Evolutionary conservation across 2,329 filamentous ascomycete species (phyloP).

Genomic region (Colletotrichum tofieldiae): DNA sequence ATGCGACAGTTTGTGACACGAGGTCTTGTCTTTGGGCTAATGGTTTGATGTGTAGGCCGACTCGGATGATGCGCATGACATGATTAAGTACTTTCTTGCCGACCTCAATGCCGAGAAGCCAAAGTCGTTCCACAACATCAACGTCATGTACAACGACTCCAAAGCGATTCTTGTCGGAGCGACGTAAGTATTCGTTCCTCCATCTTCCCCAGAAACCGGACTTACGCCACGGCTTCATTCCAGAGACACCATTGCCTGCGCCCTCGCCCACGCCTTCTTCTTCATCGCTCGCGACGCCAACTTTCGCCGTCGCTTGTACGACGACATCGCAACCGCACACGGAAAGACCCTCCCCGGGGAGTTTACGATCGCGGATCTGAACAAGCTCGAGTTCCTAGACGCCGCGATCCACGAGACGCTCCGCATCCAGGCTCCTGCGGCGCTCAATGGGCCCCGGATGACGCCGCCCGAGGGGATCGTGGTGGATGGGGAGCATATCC

Average conservation of each 20-base stretch:
- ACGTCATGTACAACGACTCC: constrained; percentile 45
- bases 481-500: constrained; percentile 48
- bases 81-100: constrained; percentile 47
- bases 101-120: constrained; percentile 47
- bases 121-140: constrained; percentile 43
- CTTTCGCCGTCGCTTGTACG: constrained; percentile 30
- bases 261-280: constrained; percentile 42
- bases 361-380: constrained; percentile 45
- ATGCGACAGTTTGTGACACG: neutral
- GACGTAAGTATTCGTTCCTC: constrained; percentile 36
- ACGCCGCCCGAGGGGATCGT: constrained; percentile 48
- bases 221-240: too few species aligned
- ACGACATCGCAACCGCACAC: constrained; percentile 37
- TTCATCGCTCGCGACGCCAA: constrained; percentile 37
- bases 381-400: constrained; percentile 44
- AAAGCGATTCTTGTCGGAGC: constrained; percentile 46
- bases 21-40: neutral
- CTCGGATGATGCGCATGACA: constrained; percentile 45
- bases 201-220: neutral
- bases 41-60: constrained; percentile 17
- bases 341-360: constrained; percentile 43
- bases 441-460: constrained; percentile 48
- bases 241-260: constrained; percentile 44
- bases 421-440: constrained; percentile 48
- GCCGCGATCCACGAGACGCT: constrained; percentile 51